These are phyloP conservation scores for Leptomonas pyrrhocoris DNA, from an alignment of 208 protist genomes.

Conservation along the genomic window DNA sequence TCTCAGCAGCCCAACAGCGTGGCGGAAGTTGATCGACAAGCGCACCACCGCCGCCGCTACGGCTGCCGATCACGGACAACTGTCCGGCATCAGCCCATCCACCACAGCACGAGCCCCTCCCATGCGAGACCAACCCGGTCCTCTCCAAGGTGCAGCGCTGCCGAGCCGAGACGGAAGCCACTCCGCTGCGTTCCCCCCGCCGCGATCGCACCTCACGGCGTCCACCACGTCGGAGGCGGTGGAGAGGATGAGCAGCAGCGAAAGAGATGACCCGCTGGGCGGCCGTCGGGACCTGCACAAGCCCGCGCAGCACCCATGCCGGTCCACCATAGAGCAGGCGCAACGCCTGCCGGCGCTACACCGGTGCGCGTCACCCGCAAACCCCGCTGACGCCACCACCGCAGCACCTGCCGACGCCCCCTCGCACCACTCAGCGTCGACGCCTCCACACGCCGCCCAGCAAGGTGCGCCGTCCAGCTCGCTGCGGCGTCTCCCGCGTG, in stretches of 20 bases:
- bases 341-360: constrained; percentile 9
- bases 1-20: constrained; percentile 21
- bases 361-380: not conserved
- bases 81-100: not conserved
- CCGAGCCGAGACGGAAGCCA: not conserved
- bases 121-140: not conserved
- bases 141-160: not conserved
- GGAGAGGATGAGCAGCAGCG: constrained; percentile 7
- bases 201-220: not conserved
- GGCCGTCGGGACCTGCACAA: not conserved
- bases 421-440: not conserved
- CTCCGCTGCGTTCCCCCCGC: constrained; percentile 13
- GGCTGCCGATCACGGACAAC: not conserved
- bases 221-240: constrained; percentile 4
- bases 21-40: constrained; percentile 26
- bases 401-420: not conserved
- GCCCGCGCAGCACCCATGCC: not conserved
- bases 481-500: not conserved
- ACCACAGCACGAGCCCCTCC: not conserved
- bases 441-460: not conserved
- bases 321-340: not conserved
- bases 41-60: not conserved
- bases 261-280: constrained; percentile 10
- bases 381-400: not conserved
- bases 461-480: not conserved